phyloP scores from a whole-genome alignment of 2,329 filamentous ascomycete species.

The Claviceps sp. region DNA sequence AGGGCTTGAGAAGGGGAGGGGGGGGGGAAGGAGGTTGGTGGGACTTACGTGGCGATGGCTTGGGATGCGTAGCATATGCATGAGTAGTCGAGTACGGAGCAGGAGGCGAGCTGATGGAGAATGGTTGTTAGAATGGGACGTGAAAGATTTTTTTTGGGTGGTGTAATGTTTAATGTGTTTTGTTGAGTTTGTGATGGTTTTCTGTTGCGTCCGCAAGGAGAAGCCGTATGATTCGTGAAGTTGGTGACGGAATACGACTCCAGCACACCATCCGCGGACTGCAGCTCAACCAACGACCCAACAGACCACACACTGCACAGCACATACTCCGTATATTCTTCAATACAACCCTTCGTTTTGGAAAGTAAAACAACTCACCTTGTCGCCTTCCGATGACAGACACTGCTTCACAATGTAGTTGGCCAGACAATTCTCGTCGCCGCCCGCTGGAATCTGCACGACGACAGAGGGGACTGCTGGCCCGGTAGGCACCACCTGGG shows the following conservation, averaged over 20 bases:
- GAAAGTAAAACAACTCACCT: constrained; percentile 13
- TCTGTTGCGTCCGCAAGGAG: no score
- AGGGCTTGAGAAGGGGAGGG: background rate
- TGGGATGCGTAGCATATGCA: constrained; percentile 33
- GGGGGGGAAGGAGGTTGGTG: background rate
- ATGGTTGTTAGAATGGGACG: no score
- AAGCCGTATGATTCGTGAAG: no score
- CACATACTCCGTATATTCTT: no score
- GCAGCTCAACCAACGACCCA: no score
- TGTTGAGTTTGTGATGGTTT: no score
- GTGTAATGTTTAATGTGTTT: no score
- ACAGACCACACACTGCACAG: no score
- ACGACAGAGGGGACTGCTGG: background rate
- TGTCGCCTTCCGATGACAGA: constrained; percentile 25
- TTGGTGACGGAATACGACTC: no score
- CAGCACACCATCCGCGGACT: no score
- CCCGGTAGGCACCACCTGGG: background rate
- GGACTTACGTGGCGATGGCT: constrained; percentile 32
- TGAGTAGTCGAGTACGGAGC: constrained; percentile 27
- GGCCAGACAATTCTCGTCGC: constrained; percentile 24
- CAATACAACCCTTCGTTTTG: no score
- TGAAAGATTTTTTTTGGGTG: no score
- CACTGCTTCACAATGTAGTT: constrained; percentile 34
- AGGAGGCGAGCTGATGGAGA: constrained; percentile 19
- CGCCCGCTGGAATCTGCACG: background rate